Evolutionary conservation across 441 rosid species (phyloP), one percentile per base, ranked within the genome.

Genomic region (Jatropha podagrica): DNA sequence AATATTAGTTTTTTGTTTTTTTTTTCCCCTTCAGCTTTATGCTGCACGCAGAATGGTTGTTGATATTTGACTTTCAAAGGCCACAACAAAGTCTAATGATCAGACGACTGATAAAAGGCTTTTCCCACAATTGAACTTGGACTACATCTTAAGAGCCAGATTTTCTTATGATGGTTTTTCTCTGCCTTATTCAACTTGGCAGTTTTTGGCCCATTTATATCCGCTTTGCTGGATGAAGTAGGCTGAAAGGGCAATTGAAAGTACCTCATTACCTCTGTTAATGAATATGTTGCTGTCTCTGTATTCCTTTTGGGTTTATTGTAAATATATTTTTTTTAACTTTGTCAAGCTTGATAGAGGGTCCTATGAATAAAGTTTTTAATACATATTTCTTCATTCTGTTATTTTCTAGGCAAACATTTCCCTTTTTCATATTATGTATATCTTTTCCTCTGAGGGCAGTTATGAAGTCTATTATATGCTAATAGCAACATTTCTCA

Each of bases 401-500:
- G 60, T 62, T 69, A 13, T 60, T 44, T 48, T 68, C 42, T 49
- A 18, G n/a, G 63, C 54, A 61, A n/a, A 49, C 27, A 23, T 17
- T 51, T 23, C 10, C 23, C 41, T 74, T 27, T 51, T 12, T 56
- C 60, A n/a, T 32, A 40, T 26, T 48, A 37, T 59, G 38, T 63
- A 15, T 59, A 73, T 49, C 17, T 18, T 48, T 75, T 15, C 4
- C 23, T 2, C 4, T 20, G 6, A 38, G 4, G 48, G 15, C 49
- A 32, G n/a, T 44, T 4, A 5, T 3, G 5, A n/a, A 18, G 27
- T 48, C 51, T 61, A 49, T 48, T n/a, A n/a, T 65, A 20, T 8
- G 7, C 27, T 56, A 54, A 40, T 4, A 32, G n/a, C 76, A 14
- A 20, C 77, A 17, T 77, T 27, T 70, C 76, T 61, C 78, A 91